Base-by-base conservation (phyloP, 257 asterid genomes). In the Solanum chilense region DNA sequence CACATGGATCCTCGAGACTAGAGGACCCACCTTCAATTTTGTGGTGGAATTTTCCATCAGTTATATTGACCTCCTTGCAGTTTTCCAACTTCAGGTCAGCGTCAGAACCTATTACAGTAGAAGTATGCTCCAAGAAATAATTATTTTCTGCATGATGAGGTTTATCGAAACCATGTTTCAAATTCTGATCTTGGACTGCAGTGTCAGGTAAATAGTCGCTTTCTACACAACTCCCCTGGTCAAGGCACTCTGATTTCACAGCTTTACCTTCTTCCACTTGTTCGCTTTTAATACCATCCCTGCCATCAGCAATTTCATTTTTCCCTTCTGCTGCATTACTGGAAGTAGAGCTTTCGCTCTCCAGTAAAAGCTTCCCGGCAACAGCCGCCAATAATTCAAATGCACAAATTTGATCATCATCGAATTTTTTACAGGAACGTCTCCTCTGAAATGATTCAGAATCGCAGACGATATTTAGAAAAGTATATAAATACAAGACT, bases 371-470 rank as follows among this genome's bases (percentile, higher is more conserved):
- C 90, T 97, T 93, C 66, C 97, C 99, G 37, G 99, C 99, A 87
- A 97, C 99, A 88, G 96, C 95, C 68, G 99, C 99, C 87, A 97
- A 96, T 87, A 97, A 90, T 87, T 97, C 99, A 86, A 97, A 97
- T 87, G 99, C 97, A 90, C 98, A 95, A 86, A 96, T 94, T 82
- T 93, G 91, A 86, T 71, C 89, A 62, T 92, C 96, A 31, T 94
- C 98, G 23, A 87, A 89, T 35, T 89, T 92, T 89, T 90, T 81
- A 81, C 85, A 89, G 9, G 92, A 87, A 85, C 90, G 87, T 90
- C 94, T 93, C 93, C 90, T 93, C 99, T 96, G 95, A 23, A 90
- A 77, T 87, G 77, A 70, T 87, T 39, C 71, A 86, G 82, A 86
- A 44, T 86, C 27, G 42, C 74, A 37, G 49, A 49, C 62, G 69